Conservation (phyloP, 108 stramenopile genomes). For the Skeletonema marinoi region DNA sequence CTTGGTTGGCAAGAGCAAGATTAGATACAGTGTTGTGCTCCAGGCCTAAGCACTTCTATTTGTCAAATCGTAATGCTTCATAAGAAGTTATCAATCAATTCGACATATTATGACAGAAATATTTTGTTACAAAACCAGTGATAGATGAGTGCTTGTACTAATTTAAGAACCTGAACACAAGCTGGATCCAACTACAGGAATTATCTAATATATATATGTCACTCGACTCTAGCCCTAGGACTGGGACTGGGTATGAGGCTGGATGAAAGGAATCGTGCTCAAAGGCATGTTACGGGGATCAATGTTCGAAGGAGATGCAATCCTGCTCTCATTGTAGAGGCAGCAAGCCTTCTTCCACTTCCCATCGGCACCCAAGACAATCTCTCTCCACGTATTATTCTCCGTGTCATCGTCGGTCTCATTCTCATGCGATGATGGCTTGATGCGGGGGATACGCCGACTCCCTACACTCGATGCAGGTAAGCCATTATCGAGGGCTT, state of each 20-base stretch:
- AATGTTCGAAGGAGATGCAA: background rate
- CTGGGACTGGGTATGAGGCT: background rate
- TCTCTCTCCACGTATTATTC: conserved; percentile 16
- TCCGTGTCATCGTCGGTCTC: background rate
- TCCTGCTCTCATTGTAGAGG: background rate
- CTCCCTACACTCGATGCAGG: background rate
- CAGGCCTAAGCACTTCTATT: too few species aligned
- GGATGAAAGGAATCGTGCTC: conserved; percentile 26
- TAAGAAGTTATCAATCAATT: too few species aligned
- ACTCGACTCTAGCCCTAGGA: too few species aligned
- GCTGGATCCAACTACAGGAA: too few species aligned
- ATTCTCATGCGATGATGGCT: background rate
- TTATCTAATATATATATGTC: too few species aligned
- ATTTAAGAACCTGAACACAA: too few species aligned
- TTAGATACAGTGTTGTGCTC: too few species aligned
- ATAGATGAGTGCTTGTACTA: too few species aligned
- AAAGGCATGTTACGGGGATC: conserved; percentile 7
- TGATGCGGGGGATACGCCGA: conserved; percentile 6
- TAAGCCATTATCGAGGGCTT: background rate
- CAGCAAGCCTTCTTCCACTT: conserved; percentile 9
- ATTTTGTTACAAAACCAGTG: too few species aligned
- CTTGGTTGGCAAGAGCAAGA: too few species aligned
- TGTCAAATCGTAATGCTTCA: too few species aligned
- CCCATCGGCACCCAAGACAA: conserved; percentile 13
- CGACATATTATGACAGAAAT: too few species aligned